Evolutionary conservation across 352 stramenopile genomes (phyloP), one percentile per base, ranked within the genome.

Genomic region (Phytopythium helicoides): DNA sequence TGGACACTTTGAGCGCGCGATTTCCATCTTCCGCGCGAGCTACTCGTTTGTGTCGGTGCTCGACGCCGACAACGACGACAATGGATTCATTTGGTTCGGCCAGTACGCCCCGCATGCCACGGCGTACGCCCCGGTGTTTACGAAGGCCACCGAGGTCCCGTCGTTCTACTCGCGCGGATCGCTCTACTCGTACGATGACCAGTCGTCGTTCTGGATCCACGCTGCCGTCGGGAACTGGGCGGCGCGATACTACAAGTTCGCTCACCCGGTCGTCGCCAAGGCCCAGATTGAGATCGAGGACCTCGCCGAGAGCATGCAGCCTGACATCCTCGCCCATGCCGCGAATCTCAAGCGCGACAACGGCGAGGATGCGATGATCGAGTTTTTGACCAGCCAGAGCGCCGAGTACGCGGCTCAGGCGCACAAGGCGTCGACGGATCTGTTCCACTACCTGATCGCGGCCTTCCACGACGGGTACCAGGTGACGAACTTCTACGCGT

Each of bases 21-120:
- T 98, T 63, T 97, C 91, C 3, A 87, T 98, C 31, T 97, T 97
- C 66, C 87, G 92, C 19, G 89, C 92, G 10, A 91, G 74, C 23
- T 97, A 98, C 78, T 91, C 80, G 44, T 92, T 91, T 53, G 76
- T 94, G 19, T 84, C 81, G 6, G 70, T 92, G 23, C 41, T 86
- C 36, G 69, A 94, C 50, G 61, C 71, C 1, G 41, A 62, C 23
- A 84, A 90, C 42, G 19, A 64, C 6, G 76, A 91, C 67, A 73
- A 84, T 21, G 76, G 73, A 2, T 81, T 78, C 53, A 49, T 94
- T 14, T 94, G 84, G 84, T 96, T 97, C 58, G 87, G 87, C 14
- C 90, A 96, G 71, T 97, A 97, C 57, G 89, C 89, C 2, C 81
- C 92, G 6, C 84, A 96, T 49, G 72, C 76, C 11, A 92, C 89